These are phyloP conservation scores for Cenchrus americanus DNA, from an alignment of 176 grass and related monocot species.

Conservation along the genomic window DNA sequence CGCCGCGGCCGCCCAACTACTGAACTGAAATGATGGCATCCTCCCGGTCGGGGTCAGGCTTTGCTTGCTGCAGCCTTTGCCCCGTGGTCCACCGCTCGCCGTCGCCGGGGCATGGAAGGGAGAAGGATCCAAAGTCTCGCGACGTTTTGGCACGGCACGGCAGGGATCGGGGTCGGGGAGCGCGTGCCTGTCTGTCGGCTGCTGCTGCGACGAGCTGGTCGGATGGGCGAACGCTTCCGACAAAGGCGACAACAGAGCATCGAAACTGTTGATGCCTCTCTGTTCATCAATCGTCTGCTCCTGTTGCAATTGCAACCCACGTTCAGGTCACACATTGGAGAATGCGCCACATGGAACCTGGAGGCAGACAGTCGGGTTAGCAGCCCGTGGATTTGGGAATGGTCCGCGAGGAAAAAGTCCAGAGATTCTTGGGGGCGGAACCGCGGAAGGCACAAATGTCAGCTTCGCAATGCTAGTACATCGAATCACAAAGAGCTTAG, in stretches of 20 bases:
- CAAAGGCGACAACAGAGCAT: neutral
- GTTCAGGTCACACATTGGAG: neutral
- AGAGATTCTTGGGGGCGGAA: no score
- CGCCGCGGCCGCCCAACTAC: neutral
- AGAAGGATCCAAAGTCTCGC: constrained; percentile 30
- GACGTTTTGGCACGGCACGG: neutral
- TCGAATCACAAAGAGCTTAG: neutral
- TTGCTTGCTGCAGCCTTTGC: neutral
- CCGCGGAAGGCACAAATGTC: no score
- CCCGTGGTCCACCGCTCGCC: neutral
- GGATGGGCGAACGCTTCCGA: no score
- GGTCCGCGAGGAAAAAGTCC: no score
- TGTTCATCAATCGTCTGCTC: neutral
- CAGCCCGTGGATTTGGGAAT: no score
- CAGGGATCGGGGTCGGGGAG: neutral
- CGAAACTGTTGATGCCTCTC: neutral
- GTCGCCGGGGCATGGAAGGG: neutral
- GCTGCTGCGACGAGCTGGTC: neutral
- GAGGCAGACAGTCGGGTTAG: no score
- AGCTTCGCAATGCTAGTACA: neutral
- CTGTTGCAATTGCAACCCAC: neutral
- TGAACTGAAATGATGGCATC: neutral
- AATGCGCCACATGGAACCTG: neutral
- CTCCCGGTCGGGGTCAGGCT: constrained; percentile 6
- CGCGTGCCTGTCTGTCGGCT: neutral